Conservation (phyloP, 2,329 filamentous ascomycete genomes). For the Arthrobotrys conoides region DNA sequence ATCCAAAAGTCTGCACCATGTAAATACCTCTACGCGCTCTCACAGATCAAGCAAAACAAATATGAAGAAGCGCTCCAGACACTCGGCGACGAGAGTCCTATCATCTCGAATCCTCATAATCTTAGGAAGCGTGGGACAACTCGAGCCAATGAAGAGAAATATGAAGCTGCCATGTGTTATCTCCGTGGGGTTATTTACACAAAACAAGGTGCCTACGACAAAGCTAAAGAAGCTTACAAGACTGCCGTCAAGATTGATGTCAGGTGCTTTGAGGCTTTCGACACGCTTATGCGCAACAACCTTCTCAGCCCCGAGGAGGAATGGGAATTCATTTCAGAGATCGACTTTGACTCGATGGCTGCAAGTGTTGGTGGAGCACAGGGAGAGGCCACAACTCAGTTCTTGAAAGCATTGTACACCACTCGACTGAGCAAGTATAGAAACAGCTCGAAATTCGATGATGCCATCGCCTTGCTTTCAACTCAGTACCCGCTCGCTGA, state of each 20-base stretch:
- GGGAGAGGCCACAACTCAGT: constrained; percentile 88
- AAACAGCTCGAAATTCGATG: constrained; percentile 84
- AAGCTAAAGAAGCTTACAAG: constrained; percentile 98
- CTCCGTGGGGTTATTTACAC: constrained; percentile 93
- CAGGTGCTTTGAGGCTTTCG: constrained; percentile 97
- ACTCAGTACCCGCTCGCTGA: constrained; percentile 90
- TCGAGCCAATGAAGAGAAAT: constrained; percentile 77
- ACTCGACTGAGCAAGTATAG: constrained; percentile 96
- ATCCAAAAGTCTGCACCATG: constrained; percentile 86
- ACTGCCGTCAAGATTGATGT: constrained; percentile 96
- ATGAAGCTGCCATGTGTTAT: constrained; percentile 98
- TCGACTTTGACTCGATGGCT: constrained; percentile 88
- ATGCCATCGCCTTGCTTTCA: constrained; percentile 89
- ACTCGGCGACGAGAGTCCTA: constrained; percentile 92
- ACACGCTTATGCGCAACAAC: constrained; percentile 96
- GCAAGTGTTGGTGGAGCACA: constrained; percentile 68
- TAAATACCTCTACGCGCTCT: constrained; percentile 92
- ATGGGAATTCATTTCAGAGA: constrained; percentile 86
- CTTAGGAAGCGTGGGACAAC: constrained; percentile 73
- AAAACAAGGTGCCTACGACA: constrained; percentile 96
- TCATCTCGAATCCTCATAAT: constrained; percentile 78
- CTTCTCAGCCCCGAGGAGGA: constrained; percentile 91
- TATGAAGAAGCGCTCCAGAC: constrained; percentile 89
- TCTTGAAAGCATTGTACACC: constrained; percentile 95
- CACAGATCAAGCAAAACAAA: constrained; percentile 90